phyloP scores from a whole-genome alignment of 768 basidiomycete species.

The Tephrocybe sp. region DNA sequence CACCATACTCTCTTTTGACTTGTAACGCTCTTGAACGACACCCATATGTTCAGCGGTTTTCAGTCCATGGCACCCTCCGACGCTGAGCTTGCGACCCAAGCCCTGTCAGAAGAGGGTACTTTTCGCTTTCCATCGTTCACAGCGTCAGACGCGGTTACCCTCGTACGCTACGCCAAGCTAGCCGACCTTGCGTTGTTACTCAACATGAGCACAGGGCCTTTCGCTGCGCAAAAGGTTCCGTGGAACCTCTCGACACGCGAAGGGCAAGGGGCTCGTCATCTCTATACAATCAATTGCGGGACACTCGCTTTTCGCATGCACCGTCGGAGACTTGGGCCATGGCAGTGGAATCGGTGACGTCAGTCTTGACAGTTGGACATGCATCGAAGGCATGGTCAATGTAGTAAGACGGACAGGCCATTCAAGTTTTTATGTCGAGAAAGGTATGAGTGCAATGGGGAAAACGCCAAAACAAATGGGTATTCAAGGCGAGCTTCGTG shows the following conservation, averaged over 20 bases:
- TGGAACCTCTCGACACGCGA: slow-evolving; percentile 62
- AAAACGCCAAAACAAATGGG: slow-evolving; percentile 74
- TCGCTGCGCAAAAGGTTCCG: slow-evolving; percentile 85
- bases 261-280: slow-evolving; percentile 79
- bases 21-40: slow-evolving; percentile 1
- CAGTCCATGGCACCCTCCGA: slow-evolving; percentile 64
- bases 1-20: not conserved
- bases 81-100: slow-evolving; percentile 69
- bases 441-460: slow-evolving; percentile 81
- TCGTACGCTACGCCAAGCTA: slow-evolving; percentile 34
- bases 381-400: slow-evolving; percentile 75
- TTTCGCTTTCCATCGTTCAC: slow-evolving; percentile 75
- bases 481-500: slow-evolving; percentile 57
- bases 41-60: slow-evolving; percentile 61
- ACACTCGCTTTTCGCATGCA: slow-evolving; percentile 77
- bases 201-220: slow-evolving; percentile 40
- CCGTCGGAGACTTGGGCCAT: slow-evolving; percentile 77
- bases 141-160: slow-evolving; percentile 75
- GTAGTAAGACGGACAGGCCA: slow-evolving; percentile 80
- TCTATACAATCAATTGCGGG: slow-evolving; percentile 79
- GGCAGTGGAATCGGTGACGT: slow-evolving; percentile 68
- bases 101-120: slow-evolving; percentile 64
- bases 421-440: slow-evolving; percentile 84
- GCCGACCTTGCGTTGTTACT: not conserved
- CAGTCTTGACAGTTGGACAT: slow-evolving; percentile 77